Evolutionary conservation across 2,329 filamentous ascomycete genomes (phyloP).

Genomic region (Colletotrichum sp.): DNA sequence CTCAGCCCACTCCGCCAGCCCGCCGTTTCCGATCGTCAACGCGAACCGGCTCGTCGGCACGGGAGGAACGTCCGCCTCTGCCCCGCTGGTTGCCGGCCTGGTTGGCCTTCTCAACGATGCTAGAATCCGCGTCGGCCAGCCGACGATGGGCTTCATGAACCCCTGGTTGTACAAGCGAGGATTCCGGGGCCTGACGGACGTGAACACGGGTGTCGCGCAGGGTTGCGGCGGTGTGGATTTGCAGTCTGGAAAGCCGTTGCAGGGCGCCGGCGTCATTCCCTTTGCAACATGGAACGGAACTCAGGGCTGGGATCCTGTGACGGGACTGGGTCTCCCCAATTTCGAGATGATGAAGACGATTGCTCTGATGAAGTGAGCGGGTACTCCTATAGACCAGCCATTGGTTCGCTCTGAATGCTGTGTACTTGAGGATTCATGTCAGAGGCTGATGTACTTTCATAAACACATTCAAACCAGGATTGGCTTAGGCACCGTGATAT

Average conservation of each 20-base stretch:
- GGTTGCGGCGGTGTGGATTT: slow-evolving; percentile 28
- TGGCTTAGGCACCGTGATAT: not conserved
- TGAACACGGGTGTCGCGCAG: slow-evolving; percentile 25
- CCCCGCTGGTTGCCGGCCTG: slow-evolving; percentile 67
- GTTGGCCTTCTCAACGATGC: slow-evolving; percentile 70
- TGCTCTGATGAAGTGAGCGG: slow-evolving; percentile 9
- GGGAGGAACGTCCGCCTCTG: slow-evolving; percentile 54
- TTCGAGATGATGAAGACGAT: slow-evolving; percentile 33
- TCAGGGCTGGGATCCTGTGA: slow-evolving; percentile 41
- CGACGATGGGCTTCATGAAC: slow-evolving; percentile 64
- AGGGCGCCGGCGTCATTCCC: slow-evolving; percentile 29
- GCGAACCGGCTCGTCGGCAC: slow-evolving; percentile 23
- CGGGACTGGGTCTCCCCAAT: slow-evolving; percentile 50
- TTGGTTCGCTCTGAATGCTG: not conserved
- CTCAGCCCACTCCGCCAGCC: slow-evolving; percentile 53
- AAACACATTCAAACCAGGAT: not conserved
- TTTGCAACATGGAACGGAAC: slow-evolving; percentile 37
- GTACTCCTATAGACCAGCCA: slow-evolving; percentile 3
- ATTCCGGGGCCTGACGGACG: slow-evolving; percentile 38
- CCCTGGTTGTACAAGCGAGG: slow-evolving; percentile 59
- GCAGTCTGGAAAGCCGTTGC: slow-evolving; percentile 25
- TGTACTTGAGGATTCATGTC: not conserved
- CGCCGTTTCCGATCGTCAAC: slow-evolving; percentile 27
- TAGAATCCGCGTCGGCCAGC: slow-evolving; percentile 57
- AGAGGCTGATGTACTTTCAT: not conserved